phyloP scores from a whole-genome alignment of 2,329 filamentous ascomycete genomes.

The Aspergillus nomiae region DNA sequence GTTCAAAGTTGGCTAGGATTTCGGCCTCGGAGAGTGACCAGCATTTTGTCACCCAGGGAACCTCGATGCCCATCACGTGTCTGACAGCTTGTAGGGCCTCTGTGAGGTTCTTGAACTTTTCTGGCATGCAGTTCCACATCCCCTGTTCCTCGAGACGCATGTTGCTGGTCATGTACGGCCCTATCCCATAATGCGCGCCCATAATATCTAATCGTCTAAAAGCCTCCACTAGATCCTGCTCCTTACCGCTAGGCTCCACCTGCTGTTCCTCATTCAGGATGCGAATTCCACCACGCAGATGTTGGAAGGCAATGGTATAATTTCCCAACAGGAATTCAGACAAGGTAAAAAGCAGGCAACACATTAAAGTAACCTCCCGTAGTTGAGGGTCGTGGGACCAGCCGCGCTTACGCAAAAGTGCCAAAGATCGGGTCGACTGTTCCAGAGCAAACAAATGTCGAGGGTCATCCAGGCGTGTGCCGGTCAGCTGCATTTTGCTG shows the following conservation, averaged over 20 bases:
- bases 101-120: background rate
- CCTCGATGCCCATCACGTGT: slow-evolving; percentile 4
- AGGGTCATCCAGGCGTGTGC: accelerated
- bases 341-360: background rate
- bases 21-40: slow-evolving; percentile 13
- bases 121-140: background rate
- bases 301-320: background rate
- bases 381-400: background rate
- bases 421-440: background rate
- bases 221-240: background rate
- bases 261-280: background rate
- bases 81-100: background rate
- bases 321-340: background rate
- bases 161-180: background rate
- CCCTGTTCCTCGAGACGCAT: background rate
- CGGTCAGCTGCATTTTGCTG: background rate
- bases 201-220: background rate
- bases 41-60: slow-evolving; percentile 16
- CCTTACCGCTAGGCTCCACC: background rate
- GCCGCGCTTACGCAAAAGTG: background rate
- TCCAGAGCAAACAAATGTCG: background rate
- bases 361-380: background rate
- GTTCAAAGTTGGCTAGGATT: slow-evolving; percentile 5
- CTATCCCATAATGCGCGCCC: background rate
- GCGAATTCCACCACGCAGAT: background rate